Evolutionary conservation across 2,329 filamentous ascomycete species (phyloP).

Genomic region (Colletotrichum cuscutae): DNA sequence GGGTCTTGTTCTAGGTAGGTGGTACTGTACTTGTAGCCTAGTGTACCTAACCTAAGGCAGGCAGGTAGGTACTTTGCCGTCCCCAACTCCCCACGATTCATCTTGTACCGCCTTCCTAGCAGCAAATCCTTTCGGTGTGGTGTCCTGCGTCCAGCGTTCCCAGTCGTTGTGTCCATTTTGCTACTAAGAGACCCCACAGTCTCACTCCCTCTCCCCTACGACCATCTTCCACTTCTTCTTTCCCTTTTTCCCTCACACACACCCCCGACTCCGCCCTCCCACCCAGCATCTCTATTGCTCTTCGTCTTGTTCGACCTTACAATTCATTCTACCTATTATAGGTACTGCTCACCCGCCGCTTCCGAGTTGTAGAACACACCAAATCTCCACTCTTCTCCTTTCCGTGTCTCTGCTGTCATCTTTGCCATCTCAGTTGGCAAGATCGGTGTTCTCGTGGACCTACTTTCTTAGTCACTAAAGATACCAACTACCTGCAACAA

Average conservation of each 20-base stretch:
- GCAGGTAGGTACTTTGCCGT: background rate
- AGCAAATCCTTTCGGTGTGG: background rate
- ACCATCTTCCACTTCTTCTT: slow-evolving; percentile 27
- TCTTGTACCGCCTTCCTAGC: background rate
- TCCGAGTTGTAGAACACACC: slow-evolving; percentile 3
- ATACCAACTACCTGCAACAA: slow-evolving; percentile 15
- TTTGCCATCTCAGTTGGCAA: slow-evolving; percentile 4
- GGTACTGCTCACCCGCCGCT: slow-evolving; percentile 9
- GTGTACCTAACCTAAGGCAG: too few species aligned
- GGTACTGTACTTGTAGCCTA: background rate
- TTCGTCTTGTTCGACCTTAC: background rate
- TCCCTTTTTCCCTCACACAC: slow-evolving; percentile 32
- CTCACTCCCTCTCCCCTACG: slow-evolving; percentile 22
- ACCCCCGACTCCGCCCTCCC: background rate
- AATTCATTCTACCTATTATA: background rate
- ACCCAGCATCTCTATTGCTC: slow-evolving; percentile 9
- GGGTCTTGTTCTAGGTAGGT: slow-evolving; percentile 9
- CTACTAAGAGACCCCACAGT: slow-evolving; percentile 29
- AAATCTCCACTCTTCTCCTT: slow-evolving; percentile 1
- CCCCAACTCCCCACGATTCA: background rate
- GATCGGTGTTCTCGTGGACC: slow-evolving; percentile 19
- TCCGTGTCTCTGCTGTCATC: background rate
- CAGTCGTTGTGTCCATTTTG: background rate
- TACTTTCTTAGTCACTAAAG: slow-evolving; percentile 17
- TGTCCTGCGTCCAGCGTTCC: background rate